Conservation (phyloP, 768 basidiomycete species). For the Russula lepida region DNA sequence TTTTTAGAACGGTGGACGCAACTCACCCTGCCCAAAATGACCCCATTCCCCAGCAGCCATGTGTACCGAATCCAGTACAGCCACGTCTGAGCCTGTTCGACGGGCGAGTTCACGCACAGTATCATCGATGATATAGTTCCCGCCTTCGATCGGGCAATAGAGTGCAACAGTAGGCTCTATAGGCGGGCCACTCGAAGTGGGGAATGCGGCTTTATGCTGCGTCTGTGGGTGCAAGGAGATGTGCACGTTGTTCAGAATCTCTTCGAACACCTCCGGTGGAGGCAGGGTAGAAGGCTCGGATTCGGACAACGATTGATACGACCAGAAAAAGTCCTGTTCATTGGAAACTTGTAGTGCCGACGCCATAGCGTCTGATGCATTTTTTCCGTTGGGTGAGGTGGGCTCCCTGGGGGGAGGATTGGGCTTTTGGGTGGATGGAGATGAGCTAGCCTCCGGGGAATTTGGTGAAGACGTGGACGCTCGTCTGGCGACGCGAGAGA, state of each 20-base stretch:
- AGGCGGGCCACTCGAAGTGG: slow-evolving; percentile 43
- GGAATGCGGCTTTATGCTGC: slow-evolving; percentile 62
- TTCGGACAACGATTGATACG: slow-evolving; percentile 35
- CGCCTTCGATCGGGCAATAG: slow-evolving; percentile 85
- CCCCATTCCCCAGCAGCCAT: slow-evolving; percentile 87
- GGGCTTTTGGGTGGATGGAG: slow-evolving; percentile 13
- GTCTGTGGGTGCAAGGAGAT: slow-evolving; percentile 76
- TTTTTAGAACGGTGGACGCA: background rate
- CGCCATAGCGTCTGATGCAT: slow-evolving; percentile 24
- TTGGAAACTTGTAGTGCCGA: slow-evolving; percentile 42
- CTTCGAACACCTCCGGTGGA: slow-evolving; percentile 66
- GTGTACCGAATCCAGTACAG: slow-evolving; percentile 77
- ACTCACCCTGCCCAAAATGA: slow-evolving; percentile 66
- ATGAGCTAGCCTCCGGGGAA: slow-evolving; percentile 8
- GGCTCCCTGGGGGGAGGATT: background rate
- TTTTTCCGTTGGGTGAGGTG: slow-evolving; percentile 18
- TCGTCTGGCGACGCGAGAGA: slow-evolving; percentile 25
- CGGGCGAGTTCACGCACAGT: slow-evolving; percentile 73
- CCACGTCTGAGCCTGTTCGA: slow-evolving; percentile 67
- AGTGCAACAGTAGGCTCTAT: slow-evolving; percentile 77
- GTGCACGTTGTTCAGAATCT: slow-evolving; percentile 65
- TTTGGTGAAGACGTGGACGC: slow-evolving; percentile 31
- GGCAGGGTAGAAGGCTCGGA: slow-evolving; percentile 39
- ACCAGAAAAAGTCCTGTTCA: slow-evolving; percentile 54
- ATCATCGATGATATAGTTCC: slow-evolving; percentile 71